Evolutionary conservation across 108 stramenopile genomes (phyloP).

Genomic region (Skeletonema marinoi): DNA sequence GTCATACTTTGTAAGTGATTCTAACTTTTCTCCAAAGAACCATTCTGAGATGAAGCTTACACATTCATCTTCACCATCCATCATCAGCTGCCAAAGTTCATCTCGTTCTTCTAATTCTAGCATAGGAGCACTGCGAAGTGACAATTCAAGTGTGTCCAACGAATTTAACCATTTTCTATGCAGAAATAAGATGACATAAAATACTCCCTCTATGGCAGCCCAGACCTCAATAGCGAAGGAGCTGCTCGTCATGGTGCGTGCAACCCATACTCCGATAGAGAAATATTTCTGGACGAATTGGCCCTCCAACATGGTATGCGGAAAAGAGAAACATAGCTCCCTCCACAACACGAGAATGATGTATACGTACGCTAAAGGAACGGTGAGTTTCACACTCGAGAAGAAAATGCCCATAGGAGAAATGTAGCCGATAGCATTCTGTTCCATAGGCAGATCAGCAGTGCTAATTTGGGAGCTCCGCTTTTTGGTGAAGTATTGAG

Average conservation of each 20-base stretch:
- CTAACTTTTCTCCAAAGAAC: conserved; percentile 83
- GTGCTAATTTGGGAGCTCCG: conserved; percentile 19
- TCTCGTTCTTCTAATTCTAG: conserved; percentile 62
- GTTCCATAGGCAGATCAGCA: conserved; percentile 26
- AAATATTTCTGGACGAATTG: conserved; percentile 58
- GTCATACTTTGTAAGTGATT: conserved; percentile 80
- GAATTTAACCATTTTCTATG: conserved; percentile 69
- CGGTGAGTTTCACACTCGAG: conserved; percentile 59
- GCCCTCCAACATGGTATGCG: conserved; percentile 49
- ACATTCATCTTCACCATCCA: conserved; percentile 58
- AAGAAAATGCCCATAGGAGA: conserved; percentile 70
- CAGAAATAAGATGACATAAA: conserved; percentile 66
- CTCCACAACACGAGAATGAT: conserved; percentile 71
- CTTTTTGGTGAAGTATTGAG: conserved; percentile 18
- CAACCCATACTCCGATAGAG: conserved; percentile 56
- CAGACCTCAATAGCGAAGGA: conserved; percentile 69
- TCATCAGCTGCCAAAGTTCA: conserved; percentile 73
- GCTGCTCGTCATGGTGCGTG: conserved; percentile 51
- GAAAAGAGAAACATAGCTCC: conserved; percentile 70
- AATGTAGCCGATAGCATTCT: conserved; percentile 58
- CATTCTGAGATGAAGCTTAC: conserved; percentile 72
- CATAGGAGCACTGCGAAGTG: conserved; percentile 74
- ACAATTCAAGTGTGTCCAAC: conserved; percentile 79
- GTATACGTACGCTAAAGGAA: conserved; percentile 75
- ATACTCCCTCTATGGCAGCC: conserved; percentile 83